Percentiles rank a stretch among this genome's conserved stretches.
phyloP scores from a whole-genome alignment of 306 rosid genomes.

The Chamaecrista fasciculata region DNA sequence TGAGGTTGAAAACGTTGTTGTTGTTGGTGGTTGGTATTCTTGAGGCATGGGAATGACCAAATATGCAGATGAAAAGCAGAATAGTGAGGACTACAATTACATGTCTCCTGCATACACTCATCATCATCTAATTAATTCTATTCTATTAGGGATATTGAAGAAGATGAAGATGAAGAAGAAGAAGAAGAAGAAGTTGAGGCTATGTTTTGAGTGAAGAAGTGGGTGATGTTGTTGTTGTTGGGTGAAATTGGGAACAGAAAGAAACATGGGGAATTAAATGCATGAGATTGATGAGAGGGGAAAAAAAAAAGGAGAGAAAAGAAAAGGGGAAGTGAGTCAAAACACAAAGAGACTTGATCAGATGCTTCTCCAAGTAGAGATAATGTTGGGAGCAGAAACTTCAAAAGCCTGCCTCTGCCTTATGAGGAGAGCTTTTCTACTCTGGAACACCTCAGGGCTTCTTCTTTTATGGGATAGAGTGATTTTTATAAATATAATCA shows the following conservation, averaged over 20 bases:
- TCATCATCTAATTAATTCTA: constrained; percentile 8
- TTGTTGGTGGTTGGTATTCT: too few relatives aligned
- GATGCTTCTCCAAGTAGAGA: constrained; percentile 57
- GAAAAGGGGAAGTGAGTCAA: constrained; percentile 30
- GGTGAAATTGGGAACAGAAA: constrained; percentile 26
- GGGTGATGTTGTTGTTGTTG: too few relatives aligned
- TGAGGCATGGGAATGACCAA: constrained; percentile 48
- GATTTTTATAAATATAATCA: constrained; percentile 25
- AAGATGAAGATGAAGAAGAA: not conserved
- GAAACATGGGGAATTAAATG: constrained; percentile 34
- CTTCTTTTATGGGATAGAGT: constrained; percentile 52
- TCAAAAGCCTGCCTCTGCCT: constrained; percentile 53
- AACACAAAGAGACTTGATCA: constrained; percentile 27
- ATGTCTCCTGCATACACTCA: constrained; percentile 52
- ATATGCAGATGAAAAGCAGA: constrained; percentile 43
- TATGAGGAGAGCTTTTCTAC: constrained; percentile 47
- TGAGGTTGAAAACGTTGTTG: constrained; percentile 51
- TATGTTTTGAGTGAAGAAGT: constrained; percentile 25
- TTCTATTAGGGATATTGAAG: not conserved
- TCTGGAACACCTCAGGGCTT: constrained; percentile 55
- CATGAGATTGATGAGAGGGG: constrained; percentile 17
- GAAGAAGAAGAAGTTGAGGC: not conserved
- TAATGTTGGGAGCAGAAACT: constrained; percentile 58
- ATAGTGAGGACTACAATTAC: constrained; percentile 37
- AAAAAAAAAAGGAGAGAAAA: not conserved